Evolutionary conservation across 2,329 filamentous ascomycete genomes (phyloP), one percentile per base, ranked within the genome.

Genomic region (Exserohilum rostratum): DNA sequence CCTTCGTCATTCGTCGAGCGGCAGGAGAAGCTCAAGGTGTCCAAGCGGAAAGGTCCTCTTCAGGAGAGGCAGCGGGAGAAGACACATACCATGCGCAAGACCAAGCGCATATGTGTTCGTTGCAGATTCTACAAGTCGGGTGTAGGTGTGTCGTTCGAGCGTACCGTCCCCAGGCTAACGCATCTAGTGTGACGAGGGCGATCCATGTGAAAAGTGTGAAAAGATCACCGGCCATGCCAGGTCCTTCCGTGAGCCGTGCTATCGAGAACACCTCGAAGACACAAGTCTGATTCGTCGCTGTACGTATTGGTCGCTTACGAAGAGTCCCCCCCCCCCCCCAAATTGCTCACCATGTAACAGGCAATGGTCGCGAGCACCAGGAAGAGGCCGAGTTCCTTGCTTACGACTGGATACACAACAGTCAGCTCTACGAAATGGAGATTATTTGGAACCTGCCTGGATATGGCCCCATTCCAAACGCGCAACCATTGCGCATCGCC

Each of bases 331-430:
- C n/a, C n/a, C n/a, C n/a, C n/a, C n/a, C n/a, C n/a, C n/a, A n/a
- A 17, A 6, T 15, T 46, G 29, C 58, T 66, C 6, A 70, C 35
- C n/a, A 17, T 29, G 9, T n/a, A 18, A 27, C 34, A 71, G 71
- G 70, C 49, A 74, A 75, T 56, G 72, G 71, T 12, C 70, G 72
- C 27, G 72, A 73, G 40, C 66, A 69, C 34, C 72, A 75, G 50
- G 61, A 65, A 25, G 67, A 73, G 48, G 72, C 67, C 13, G 66
- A 69, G 25, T 75, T 73, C 29, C 45, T 70, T 17, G 57, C 51
- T 10, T 73, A 71, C 37, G 66, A 67, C 29, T 74, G 68, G 68
- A 54, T 67, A 27, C 58, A 65, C 11, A 64, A 62, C 34, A 63
- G 61, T 34, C 53, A 64, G 31, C 55, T 69, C 9, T 62, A 65